Evolutionary conservation across 352 stramenopile species (phyloP).

Genomic region (Pilasporangium apinafurcum): DNA sequence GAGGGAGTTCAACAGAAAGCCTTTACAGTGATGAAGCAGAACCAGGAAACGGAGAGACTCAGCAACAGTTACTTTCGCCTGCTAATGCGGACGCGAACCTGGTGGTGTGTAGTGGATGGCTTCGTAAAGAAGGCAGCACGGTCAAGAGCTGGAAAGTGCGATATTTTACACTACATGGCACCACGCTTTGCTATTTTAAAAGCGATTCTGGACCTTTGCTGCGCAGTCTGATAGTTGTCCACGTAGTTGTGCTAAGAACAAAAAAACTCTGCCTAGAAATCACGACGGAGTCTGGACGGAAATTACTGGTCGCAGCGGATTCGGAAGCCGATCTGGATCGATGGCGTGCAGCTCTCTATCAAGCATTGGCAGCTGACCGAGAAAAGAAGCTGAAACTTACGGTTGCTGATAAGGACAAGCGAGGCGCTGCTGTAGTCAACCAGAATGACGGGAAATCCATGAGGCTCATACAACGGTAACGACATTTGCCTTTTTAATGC

Average conservation of each 20-base stretch:
- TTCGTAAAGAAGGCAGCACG: slow-evolving; percentile 75
- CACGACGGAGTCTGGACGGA: slow-evolving; percentile 63
- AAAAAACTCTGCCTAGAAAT: slow-evolving; percentile 76
- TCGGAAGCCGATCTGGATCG: slow-evolving; percentile 53
- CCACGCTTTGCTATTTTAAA: slow-evolving; percentile 81
- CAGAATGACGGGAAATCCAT: no score
- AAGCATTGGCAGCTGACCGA: slow-evolving; percentile 36
- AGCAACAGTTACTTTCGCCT: no score
- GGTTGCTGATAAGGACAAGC: no score
- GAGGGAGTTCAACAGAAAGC: no score
- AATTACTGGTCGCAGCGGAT: slow-evolving; percentile 68
- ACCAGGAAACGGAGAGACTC: no score
- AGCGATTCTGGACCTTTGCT: slow-evolving; percentile 69
- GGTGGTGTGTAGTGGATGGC: slow-evolving; percentile 78
- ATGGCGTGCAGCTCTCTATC: slow-evolving; percentile 60
- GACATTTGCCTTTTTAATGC: no score
- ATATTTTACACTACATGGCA: slow-evolving; percentile 74
- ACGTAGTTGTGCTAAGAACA: slow-evolving; percentile 55
- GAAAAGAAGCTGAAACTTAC: slow-evolving; percentile 39
- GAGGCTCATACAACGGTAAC: no score
- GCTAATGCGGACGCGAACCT: no score
- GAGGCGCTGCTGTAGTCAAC: no score
- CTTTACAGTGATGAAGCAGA: no score
- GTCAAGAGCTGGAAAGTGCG: slow-evolving; percentile 82
- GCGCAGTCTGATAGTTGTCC: slow-evolving; percentile 56